These are phyloP conservation scores for Marchantia polymorpha DNA, from an alignment of 225 moss, liverwort and hornwort genomes.

Conservation along the genomic window DNA sequence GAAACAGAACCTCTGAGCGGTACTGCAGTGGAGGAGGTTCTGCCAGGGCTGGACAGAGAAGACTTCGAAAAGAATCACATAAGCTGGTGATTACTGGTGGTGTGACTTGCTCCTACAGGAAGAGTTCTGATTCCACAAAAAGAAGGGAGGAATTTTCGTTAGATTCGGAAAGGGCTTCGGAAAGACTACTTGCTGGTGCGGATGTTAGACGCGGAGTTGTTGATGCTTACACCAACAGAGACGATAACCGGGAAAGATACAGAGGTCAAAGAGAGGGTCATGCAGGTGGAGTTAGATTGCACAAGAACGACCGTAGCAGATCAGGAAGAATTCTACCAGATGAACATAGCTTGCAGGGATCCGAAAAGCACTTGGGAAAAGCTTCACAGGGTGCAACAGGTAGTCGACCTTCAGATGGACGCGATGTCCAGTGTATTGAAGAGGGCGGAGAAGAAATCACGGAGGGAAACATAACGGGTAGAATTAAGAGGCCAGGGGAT, in stretches of 20 bases:
- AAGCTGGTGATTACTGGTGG: slow-evolving; percentile 18
- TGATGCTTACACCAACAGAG: slow-evolving; percentile 5
- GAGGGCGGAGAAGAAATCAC: slow-evolving; percentile 13
- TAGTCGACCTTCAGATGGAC: slow-evolving; percentile 16
- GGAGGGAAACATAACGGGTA: slow-evolving; percentile 1
- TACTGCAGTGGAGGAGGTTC: slow-evolving; percentile 1
- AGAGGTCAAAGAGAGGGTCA: slow-evolving; percentile 2
- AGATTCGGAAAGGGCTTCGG: slow-evolving; percentile 12
- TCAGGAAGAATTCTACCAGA: background rate
- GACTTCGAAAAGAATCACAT: slow-evolving; percentile 12
- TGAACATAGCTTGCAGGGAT: slow-evolving; percentile 16
- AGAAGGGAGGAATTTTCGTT: slow-evolving; percentile 3
- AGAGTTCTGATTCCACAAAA: background rate
- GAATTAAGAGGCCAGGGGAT: background rate
- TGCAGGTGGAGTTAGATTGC: slow-evolving; percentile 1
- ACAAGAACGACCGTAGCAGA: slow-evolving; percentile 1
- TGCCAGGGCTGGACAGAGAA: background rate
- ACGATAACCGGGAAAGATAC: slow-evolving; percentile 17
- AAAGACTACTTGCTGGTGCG: background rate
- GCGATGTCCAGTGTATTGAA: slow-evolving; percentile 11
- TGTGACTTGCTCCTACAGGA: slow-evolving; percentile 18
- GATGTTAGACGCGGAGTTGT: slow-evolving; percentile 19
- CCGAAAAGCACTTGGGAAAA: slow-evolving; percentile 1
- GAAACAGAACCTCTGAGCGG: background rate
- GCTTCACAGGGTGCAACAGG: slow-evolving; percentile 6